These are phyloP conservation scores for Glycyrrhiza uralensis DNA, from an alignment of 306 rosid species.

Conservation along the genomic window DNA sequence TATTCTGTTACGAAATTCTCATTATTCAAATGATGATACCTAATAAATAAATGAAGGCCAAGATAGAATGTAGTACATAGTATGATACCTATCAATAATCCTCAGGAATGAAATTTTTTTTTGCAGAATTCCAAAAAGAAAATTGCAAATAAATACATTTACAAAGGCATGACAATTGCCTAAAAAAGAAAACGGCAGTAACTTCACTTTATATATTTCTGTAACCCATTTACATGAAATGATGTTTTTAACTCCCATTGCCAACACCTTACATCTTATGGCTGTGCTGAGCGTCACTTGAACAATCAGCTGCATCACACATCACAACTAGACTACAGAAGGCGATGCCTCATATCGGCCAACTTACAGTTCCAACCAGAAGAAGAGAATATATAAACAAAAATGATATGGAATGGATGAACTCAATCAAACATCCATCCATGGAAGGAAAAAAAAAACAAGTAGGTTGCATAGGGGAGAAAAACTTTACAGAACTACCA, in stretches of 20 bases:
- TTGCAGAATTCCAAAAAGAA: too few relatives aligned
- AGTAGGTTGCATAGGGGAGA: not conserved
- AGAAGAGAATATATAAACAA: constrained; percentile 19
- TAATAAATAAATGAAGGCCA: not conserved
- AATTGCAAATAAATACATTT: not conserved
- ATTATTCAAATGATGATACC: not conserved
- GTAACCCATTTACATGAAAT: constrained; percentile 30
- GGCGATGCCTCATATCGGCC: not conserved
- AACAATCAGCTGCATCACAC: constrained; percentile 21
- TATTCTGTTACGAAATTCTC: not conserved
- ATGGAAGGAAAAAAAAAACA: not conserved
- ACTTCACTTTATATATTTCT: not conserved
- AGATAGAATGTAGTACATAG: not conserved
- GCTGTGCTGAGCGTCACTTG: constrained; percentile 10
- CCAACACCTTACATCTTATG: not conserved
- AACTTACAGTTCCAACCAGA: constrained; percentile 18
- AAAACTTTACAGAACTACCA: constrained; percentile 28
- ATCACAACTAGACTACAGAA: constrained; percentile 12
- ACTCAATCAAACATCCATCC: constrained; percentile 31
- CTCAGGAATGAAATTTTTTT: not conserved
- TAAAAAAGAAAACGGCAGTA: not conserved
- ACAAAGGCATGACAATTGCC: not conserved
- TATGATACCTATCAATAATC: not conserved
- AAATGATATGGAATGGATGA: constrained; percentile 29
- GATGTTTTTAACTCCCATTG: not conserved